Conservation (phyloP, 768 basidiomycete genomes). For the Rhodosporidiobolus odoratus region DNA sequence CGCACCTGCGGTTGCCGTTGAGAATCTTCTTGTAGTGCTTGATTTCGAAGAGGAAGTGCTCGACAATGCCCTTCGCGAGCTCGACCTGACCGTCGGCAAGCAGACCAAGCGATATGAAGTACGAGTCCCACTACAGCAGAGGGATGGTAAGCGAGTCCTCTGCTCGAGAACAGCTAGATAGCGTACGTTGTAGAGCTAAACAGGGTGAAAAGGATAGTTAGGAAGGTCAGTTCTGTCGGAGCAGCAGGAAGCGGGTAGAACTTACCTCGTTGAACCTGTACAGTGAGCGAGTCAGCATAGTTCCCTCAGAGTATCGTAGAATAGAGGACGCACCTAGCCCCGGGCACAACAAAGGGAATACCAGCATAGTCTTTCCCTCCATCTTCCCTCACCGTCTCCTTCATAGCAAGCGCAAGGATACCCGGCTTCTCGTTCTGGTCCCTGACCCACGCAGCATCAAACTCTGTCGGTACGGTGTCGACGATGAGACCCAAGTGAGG, state of each 20-base stretch:
- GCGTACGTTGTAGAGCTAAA: slow-evolving; percentile 39
- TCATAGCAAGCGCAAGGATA: slow-evolving; percentile 90
- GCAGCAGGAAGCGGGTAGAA: slow-evolving; percentile 9
- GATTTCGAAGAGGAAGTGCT: slow-evolving; percentile 99
- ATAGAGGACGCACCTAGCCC: slow-evolving; percentile 51
- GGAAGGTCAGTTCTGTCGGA: not conserved
- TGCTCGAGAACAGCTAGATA: too few species aligned
- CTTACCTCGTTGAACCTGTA: slow-evolving; percentile 77
- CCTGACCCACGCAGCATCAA: slow-evolving; percentile 82
- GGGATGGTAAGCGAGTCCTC: not conserved
- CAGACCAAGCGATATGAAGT: slow-evolving; percentile 87
- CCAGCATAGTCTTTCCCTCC: slow-evolving; percentile 74
- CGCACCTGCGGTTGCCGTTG: slow-evolving; percentile 82
- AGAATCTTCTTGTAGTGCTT: slow-evolving; percentile 64
- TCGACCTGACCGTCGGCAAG: slow-evolving; percentile 88
- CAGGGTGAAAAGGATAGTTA: not conserved
- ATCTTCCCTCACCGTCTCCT: slow-evolving; percentile 70
- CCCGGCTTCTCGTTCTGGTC: slow-evolving; percentile 91
- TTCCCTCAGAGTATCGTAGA: slow-evolving; percentile 16
- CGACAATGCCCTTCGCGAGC: slow-evolving; percentile 96
- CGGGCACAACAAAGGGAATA: slow-evolving; percentile 94
- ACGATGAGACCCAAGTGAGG: slow-evolving; percentile 92
- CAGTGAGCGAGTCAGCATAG: slow-evolving; percentile 44
- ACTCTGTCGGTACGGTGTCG: slow-evolving; percentile 75
- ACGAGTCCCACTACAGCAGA: slow-evolving; percentile 55